phyloP scores from a whole-genome alignment of 306 rosid genomes.

The Glycine tomentella region DNA sequence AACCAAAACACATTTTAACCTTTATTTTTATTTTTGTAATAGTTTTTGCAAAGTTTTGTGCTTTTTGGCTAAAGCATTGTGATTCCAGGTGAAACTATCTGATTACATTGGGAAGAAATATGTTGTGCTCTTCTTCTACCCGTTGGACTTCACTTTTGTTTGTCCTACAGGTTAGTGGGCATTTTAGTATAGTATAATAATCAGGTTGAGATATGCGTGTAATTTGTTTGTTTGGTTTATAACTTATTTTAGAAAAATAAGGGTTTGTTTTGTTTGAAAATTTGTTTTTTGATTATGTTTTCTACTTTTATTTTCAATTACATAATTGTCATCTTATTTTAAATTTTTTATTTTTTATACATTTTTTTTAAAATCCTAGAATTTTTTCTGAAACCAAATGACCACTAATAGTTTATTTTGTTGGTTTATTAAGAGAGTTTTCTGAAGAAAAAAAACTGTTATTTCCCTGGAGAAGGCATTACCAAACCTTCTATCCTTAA shows the following conservation, averaged over 20 bases:
- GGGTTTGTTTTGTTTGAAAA: background rate
- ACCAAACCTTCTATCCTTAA: too few species aligned
- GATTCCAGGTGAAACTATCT: conserved; percentile 85
- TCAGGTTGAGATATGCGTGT: background rate
- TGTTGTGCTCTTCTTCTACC: conserved; percentile 94
- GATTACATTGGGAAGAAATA: conserved; percentile 90
- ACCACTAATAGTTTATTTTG: background rate
- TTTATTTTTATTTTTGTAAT: background rate
- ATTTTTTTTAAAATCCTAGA: background rate
- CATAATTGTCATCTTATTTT: background rate
- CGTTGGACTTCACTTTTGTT: conserved; percentile 94
- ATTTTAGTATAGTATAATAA: background rate
- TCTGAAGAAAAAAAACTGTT: background rate
- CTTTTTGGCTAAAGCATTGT: conserved; percentile 16
- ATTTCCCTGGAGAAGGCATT: background rate
- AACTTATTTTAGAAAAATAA: background rate
- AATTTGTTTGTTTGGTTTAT: background rate
- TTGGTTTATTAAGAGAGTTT: background rate
- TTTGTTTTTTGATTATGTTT: background rate
- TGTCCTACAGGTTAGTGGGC: conserved; percentile 84
- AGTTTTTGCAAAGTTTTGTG: conserved; percentile 8
- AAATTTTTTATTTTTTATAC: background rate
- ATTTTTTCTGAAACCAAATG: background rate
- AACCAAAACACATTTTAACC: background rate
- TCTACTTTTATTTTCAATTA: too few species aligned